Percentiles rank a stretch among this genome's conserved stretches.
phyloP scores from a whole-genome alignment of 805 yeast genomes.

The Zygosaccharomyces pseudorouxii region DNA sequence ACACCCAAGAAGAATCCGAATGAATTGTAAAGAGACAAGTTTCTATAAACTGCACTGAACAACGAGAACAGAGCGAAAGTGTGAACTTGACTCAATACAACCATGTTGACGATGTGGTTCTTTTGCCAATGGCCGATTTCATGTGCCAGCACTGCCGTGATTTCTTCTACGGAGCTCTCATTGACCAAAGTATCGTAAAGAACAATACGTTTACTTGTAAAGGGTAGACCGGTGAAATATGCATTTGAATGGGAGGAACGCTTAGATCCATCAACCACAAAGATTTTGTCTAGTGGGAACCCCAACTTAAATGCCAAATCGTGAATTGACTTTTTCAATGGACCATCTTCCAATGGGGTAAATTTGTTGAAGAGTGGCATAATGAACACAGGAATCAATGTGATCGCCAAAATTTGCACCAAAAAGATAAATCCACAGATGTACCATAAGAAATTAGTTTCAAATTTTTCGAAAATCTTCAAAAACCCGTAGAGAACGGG shows the following conservation, averaged over 20 bases:
- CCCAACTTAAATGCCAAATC: constrained; percentile 65
- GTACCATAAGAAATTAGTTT: constrained; percentile 77
- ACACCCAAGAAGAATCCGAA: constrained; percentile 58
- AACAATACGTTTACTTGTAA: constrained; percentile 89
- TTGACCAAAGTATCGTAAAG: constrained; percentile 86
- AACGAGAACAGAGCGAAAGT: constrained; percentile 60
- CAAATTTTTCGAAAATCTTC: constrained; percentile 74
- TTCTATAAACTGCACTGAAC: constrained; percentile 76
- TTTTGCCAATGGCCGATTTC: constrained; percentile 98
- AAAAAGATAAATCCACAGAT: constrained; percentile 65
- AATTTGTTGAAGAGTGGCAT: constrained; percentile 91
- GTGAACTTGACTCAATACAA: constrained; percentile 61
- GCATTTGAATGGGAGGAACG: constrained; percentile 97
- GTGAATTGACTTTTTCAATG: constrained; percentile 76
- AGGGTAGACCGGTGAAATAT: constrained; percentile 91
- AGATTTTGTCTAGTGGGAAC: constrained; percentile 83
- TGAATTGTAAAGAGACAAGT: constrained; percentile 68
- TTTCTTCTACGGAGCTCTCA: constrained; percentile 69
- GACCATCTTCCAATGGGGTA: constrained; percentile 86
- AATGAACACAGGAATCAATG: constrained; percentile 77
- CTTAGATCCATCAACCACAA: constrained; percentile 93
- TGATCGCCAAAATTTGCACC: constrained; percentile 68
- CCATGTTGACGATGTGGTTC: constrained; percentile 77
- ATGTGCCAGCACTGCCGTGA: constrained; percentile 94
- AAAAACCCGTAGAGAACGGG: constrained; percentile 72